Conservation (phyloP, 2,329 filamentous ascomycete genomes). For the Setomelanomma holmii region DNA sequence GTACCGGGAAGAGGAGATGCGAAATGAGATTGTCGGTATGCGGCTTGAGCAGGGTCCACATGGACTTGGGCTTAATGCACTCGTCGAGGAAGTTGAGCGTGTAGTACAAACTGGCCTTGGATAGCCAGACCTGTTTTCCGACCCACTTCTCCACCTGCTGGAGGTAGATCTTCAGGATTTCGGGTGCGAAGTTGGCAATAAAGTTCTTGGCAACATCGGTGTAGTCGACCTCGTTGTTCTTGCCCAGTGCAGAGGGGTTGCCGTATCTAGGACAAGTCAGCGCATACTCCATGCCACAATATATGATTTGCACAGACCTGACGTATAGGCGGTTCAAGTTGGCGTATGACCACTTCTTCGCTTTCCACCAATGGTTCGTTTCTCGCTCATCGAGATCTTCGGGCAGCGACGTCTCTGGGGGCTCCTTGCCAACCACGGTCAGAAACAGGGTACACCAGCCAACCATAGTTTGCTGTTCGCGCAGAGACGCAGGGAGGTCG, state of each 20-base stretch:
- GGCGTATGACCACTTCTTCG: constrained; percentile 99
- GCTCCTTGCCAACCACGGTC: constrained; percentile 83
- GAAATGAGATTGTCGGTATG: constrained; percentile 93
- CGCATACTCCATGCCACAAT: too few relatives aligned
- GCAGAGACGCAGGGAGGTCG: constrained; percentile 80
- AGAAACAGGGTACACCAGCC: constrained; percentile 97
- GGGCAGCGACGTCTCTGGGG: constrained; percentile 78
- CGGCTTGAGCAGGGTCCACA: constrained; percentile 93
- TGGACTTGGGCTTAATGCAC: constrained; percentile 94
- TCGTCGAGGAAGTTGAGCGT: constrained; percentile 96
- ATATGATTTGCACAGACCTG: constrained; percentile 62
- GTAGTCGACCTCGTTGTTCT: constrained; percentile 77
- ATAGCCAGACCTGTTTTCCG: constrained; percentile 90
- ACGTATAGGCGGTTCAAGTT: constrained; percentile 97
- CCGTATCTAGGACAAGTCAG: constrained; percentile 74
- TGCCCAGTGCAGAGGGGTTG: constrained; percentile 78
- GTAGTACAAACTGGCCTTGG: constrained; percentile 90
- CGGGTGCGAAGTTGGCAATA: constrained; percentile 87
- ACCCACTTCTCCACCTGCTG: constrained; percentile 98
- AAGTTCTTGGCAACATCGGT: constrained; percentile 88
- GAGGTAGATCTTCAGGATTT: constrained; percentile 95
- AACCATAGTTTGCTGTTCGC: constrained; percentile 82
- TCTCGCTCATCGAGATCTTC: constrained; percentile 87
- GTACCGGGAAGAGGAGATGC: constrained; percentile 92
- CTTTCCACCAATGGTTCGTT: constrained; percentile 98